Evolutionary conservation across 1,139 yeast species (phyloP), one percentile per base, ranked within the genome.

Genomic region (Lodderomyces oxycetoniae): DNA sequence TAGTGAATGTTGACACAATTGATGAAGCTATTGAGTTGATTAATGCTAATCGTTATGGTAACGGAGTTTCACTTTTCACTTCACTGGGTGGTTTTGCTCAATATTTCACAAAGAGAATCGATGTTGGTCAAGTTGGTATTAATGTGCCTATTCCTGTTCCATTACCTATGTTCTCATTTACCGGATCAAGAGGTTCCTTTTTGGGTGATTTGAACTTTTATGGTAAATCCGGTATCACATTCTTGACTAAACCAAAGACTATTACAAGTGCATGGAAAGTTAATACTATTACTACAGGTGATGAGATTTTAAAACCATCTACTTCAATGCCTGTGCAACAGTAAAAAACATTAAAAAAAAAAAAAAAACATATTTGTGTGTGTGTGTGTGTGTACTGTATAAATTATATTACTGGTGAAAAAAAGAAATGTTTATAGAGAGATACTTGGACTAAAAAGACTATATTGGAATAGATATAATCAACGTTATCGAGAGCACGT

Each of bases 111-210:
- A 78, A 75, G 61, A 72, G 77, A 47, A 75, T 81, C 41, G 84
- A 79, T 40, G 77, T 81, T 40, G 91, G 91, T 17, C 89, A 82
- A 59, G 84, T 82, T 37, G 91, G 91, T 41, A 71, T 82, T 49
- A 82, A 82, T 48, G 87, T 82, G 32, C 89, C 91, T 17, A 82
- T 82, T 45, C 91, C 89, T n/a, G 91, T 82, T 14, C 89, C 89
- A 39, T 63, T 82, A 53, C 89, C 91, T 42, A 79, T 81, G 85
- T 82, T 82, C 56, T 79, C 87, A 4, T 82, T 82, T 63, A 82
- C 89, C 17, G 91, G 91, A 23, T 78, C 77, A 55, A 80, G 81
- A 62, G 85, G 79, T 23, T 79, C 87, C 2, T 80, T 81, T 72
- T 66, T 80, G 47, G 89, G 91, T 29, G 88, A 81, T 54, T 70